Percentiles rank a stretch among this genome's conserved stretches.
phyloP scores from a whole-genome alignment of 2,329 filamentous ascomycete genomes.

The Xylariaceae sp. region DNA sequence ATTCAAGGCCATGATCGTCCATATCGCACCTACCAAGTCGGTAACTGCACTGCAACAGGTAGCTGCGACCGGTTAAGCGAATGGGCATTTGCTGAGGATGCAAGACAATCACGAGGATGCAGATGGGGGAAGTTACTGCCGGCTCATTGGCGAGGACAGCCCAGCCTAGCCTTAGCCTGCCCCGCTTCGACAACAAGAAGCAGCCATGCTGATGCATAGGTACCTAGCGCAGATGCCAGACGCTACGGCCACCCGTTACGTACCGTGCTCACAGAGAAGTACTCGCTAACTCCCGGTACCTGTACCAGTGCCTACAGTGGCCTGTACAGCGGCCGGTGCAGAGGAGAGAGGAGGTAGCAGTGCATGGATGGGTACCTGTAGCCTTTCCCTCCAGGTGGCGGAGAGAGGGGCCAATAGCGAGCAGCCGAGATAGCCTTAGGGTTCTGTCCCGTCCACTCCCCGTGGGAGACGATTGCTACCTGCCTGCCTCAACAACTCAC shows the following conservation, averaged over 20 bases:
- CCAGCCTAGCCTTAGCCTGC: constrained; percentile 16
- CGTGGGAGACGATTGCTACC: constrained; percentile 1
- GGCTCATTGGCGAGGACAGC: constrained; percentile 17
- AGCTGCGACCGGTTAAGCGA: constrained; percentile 14
- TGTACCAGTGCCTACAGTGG: too few species aligned
- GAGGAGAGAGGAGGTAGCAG: too few species aligned
- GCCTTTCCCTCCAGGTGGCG: constrained; percentile 4
- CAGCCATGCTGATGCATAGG: neutral
- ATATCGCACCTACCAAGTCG: neutral
- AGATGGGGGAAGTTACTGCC: constrained; percentile 1
- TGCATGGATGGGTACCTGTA: neutral
- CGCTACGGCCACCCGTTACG: neutral
- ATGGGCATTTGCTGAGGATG: constrained; percentile 12
- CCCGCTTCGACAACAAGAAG: constrained; percentile 13
- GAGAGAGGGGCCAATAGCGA: constrained; percentile 8
- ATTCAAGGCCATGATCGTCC: neutral
- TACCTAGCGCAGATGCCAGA: neutral
- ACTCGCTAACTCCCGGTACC: too few species aligned
- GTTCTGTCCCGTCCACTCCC: neutral
- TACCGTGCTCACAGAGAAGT: too few species aligned
- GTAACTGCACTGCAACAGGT: neutral
- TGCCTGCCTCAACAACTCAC: constrained; percentile 14
- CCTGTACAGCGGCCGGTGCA: too few species aligned
- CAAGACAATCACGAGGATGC: constrained; percentile 12
- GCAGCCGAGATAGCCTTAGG: neutral